phyloP scores from a whole-genome alignment of 1,284 basidiomycete species.

The Ceratorhiza oryzae-sativae region DNA sequence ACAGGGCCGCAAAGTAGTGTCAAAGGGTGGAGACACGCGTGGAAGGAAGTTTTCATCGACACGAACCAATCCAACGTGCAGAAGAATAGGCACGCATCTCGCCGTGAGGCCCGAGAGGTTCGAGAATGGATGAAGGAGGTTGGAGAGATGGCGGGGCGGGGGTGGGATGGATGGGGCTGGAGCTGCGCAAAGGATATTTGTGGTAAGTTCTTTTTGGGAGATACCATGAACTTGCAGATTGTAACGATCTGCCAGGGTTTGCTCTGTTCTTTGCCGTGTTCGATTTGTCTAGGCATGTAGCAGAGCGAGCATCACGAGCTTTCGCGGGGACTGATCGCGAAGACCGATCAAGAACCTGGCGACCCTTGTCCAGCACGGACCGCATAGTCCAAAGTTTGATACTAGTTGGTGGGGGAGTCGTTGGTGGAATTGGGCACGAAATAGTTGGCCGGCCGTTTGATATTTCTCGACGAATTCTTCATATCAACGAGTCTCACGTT shows the following conservation, averaged over 20 bases:
- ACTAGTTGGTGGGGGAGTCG: slow-evolving; percentile 74
- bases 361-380: slow-evolving; percentile 41
- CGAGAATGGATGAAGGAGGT: slow-evolving; percentile 77
- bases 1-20: slow-evolving; percentile 27
- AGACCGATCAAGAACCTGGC: slow-evolving; percentile 20
- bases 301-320: slow-evolving; percentile 48
- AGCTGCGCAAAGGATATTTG: slow-evolving; percentile 74
- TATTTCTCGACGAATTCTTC: slow-evolving; percentile 61
- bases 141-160: slow-evolving; percentile 76
- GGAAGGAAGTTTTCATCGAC: slow-evolving; percentile 75
- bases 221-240: neutral
- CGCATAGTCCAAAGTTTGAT: slow-evolving; percentile 54
- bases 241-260: slow-evolving; percentile 60
- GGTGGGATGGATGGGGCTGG: slow-evolving; percentile 81
- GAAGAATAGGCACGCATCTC: neutral
- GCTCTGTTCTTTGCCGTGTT: slow-evolving; percentile 77
- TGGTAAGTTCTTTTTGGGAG: slow-evolving; percentile 58
- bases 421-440: slow-evolving; percentile 76
- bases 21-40: slow-evolving; percentile 56
- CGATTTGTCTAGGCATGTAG: slow-evolving; percentile 65
- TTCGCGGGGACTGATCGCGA: slow-evolving; percentile 33
- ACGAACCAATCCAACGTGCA: slow-evolving; percentile 2
- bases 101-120: slow-evolving; percentile 65
- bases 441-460: slow-evolving; percentile 73
- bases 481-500: slow-evolving; percentile 45